Evolutionary conservation across 1,284 basidiomycete species (phyloP).

Genomic region (Pseudozyma pruni): DNA sequence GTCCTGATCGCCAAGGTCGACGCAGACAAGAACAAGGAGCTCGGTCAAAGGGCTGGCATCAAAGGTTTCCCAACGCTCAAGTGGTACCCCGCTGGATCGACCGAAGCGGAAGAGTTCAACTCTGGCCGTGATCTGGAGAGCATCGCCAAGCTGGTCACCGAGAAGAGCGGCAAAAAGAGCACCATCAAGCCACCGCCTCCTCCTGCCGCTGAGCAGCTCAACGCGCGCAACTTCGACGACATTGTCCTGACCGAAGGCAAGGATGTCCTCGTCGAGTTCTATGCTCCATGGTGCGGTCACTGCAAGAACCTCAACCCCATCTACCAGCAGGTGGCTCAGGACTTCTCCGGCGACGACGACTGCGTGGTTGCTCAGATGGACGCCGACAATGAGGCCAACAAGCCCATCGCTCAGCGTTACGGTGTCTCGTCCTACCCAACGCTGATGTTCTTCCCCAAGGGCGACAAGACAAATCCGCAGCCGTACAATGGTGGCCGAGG

Average conservation of each 20-base stretch:
- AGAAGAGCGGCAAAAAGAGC: slow-evolving; percentile 82
- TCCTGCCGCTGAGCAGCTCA: slow-evolving; percentile 77
- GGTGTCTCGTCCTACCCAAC: slow-evolving; percentile 82
- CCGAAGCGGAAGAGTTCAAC: slow-evolving; percentile 77
- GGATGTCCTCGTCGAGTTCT: slow-evolving; percentile 94
- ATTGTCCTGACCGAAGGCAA: slow-evolving; percentile 84
- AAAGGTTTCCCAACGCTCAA: slow-evolving; percentile 90
- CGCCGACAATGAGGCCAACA: slow-evolving; percentile 84
- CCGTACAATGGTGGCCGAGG: slow-evolving; percentile 77
- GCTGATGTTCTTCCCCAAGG: slow-evolving; percentile 87
- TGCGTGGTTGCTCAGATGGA: slow-evolving; percentile 86
- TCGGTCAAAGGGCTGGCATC: slow-evolving; percentile 77
- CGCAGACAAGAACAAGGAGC: slow-evolving; percentile 83
- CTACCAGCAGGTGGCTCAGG: slow-evolving; percentile 90
- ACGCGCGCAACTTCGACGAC: slow-evolving; percentile 80
- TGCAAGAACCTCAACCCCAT: slow-evolving; percentile 95
- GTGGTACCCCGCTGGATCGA: slow-evolving; percentile 78
- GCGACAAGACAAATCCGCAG: slow-evolving; percentile 72
- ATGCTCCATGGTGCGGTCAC: slow-evolving; percentile 86
- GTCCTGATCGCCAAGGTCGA: slow-evolving; percentile 92
- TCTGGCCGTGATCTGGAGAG: slow-evolving; percentile 83
- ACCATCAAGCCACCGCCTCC: slow-evolving; percentile 85
- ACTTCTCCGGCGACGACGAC: slow-evolving; percentile 81
- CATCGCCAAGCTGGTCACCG: slow-evolving; percentile 78
- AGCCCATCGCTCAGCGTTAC: slow-evolving; percentile 79